phyloP scores from a whole-genome alignment of 768 basidiomycete species.

The Tubosaeta brunneosetosa region DNA sequence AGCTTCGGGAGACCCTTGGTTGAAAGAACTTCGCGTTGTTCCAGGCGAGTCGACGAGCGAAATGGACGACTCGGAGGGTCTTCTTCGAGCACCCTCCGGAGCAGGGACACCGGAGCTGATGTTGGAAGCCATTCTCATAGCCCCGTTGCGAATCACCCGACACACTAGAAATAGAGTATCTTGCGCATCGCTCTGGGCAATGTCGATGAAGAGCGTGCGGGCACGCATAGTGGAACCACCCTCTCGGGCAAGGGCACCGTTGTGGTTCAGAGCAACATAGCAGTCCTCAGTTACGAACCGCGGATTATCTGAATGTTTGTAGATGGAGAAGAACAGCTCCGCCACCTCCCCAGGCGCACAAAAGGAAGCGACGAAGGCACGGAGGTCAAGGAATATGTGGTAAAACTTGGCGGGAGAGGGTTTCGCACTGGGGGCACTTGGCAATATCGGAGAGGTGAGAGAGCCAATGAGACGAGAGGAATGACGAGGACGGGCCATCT shows the following conservation, averaged over 20 bases:
- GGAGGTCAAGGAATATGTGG: conserved; percentile 86
- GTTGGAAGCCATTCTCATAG: conserved; percentile 66
- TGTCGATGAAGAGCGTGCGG: conserved; percentile 84
- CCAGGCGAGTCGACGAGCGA: conserved; percentile 34
- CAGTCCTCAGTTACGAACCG: conserved; percentile 95
- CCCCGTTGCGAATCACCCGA: conserved; percentile 82
- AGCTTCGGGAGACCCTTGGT: conserved; percentile 31
- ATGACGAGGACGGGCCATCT: conserved; percentile 32
- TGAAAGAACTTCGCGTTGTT: conserved; percentile 9
- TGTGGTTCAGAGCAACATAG: conserved; percentile 84
- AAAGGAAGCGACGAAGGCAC: conserved; percentile 87
- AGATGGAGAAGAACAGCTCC: conserved; percentile 91
- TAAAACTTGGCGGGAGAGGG: conserved; percentile 68
- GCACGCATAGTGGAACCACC: conserved; percentile 56
- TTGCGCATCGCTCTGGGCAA: conserved; percentile 81
- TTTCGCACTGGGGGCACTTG: conserved; percentile 18
- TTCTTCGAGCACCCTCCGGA: conserved; percentile 39
- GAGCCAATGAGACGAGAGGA: conserved; percentile 35
- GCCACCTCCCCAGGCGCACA: conserved; percentile 90
- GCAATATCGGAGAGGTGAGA: conserved; percentile 19
- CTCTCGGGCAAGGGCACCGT: conserved; percentile 81
- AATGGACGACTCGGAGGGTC: conserved; percentile 51
- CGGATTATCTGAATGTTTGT: conserved; percentile 67
- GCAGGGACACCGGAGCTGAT: conserved; percentile 44
- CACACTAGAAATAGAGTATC: conserved; percentile 89